These are phyloP conservation scores for Boletus sp. DNA, from an alignment of 1,284 basidiomycete species.

Conservation along the genomic window DNA sequence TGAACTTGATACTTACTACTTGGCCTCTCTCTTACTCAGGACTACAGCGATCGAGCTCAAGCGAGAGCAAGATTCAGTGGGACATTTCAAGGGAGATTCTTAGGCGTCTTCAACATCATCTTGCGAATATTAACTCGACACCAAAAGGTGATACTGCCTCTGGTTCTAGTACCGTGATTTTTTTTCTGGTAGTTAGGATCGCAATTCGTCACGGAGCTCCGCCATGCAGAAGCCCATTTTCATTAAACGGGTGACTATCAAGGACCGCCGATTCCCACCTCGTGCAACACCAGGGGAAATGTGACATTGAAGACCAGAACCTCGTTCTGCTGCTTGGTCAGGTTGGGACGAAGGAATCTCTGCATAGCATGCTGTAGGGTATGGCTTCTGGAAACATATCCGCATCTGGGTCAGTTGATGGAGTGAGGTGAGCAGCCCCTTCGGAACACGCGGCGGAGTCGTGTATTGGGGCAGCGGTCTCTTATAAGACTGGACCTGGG, in stretches of 20 bases:
- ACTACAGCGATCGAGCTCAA: too few relatives aligned
- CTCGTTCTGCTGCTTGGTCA: constrained; percentile 3
- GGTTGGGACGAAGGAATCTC: constrained; percentile 9
- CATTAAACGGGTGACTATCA: constrained; percentile 18
- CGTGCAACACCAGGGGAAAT: neutral
- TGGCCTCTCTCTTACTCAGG: too few relatives aligned
- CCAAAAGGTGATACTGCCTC: neutral
- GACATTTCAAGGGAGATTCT: neutral
- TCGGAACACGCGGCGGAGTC: constrained; percentile 33
- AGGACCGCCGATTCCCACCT: constrained; percentile 25
- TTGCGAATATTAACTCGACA: neutral
- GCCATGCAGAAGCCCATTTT: constrained; percentile 12
- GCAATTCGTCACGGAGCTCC: constrained; percentile 1
- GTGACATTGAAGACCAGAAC: neutral
- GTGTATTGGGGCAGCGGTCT: constrained; percentile 32
- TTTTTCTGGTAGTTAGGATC: neutral
- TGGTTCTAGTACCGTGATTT: too few relatives aligned
- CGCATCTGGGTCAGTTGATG: constrained; percentile 21
- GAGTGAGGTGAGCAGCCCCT: constrained; percentile 29
- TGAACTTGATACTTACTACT: neutral
- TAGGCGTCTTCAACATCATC: neutral
- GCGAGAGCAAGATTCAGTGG: neutral
- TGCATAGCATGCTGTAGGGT: constrained; percentile 25
- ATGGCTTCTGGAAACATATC: constrained; percentile 24
- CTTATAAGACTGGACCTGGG: constrained; percentile 29